These are phyloP conservation scores for Dispira simplex DNA, from an alignment of 192 early-diverging fungal genomes.

Conservation along the genomic window DNA sequence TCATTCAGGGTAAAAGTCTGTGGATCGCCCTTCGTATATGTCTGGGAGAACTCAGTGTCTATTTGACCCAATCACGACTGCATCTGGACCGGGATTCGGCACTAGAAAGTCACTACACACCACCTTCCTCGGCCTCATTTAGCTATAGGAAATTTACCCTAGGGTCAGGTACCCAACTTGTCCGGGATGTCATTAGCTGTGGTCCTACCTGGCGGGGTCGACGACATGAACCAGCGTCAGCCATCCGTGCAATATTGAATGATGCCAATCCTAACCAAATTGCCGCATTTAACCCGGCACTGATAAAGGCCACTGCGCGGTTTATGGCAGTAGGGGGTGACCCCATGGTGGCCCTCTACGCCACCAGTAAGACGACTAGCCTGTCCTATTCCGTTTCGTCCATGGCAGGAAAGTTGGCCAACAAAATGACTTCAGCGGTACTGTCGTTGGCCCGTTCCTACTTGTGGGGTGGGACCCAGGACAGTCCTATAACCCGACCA, in stretches of 20 bases:
- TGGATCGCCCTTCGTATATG: constrained; percentile 9
- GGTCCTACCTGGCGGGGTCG: constrained; percentile 8
- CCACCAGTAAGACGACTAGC: constrained; percentile 26
- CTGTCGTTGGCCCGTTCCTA: constrained; percentile 55
- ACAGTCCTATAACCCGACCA: neutral
- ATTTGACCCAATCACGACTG: neutral
- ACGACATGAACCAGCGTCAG: constrained; percentile 1
- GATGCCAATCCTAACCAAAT: neutral
- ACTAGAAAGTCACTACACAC: neutral
- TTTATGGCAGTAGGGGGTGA: constrained; percentile 37
- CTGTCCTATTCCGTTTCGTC: constrained; percentile 33
- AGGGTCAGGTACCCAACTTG: neutral
- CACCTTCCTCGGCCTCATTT: neutral
- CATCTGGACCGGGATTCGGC: neutral
- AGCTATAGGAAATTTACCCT: constrained; percentile 5
- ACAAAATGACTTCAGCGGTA: constrained; percentile 34
- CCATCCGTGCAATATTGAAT: neutral
- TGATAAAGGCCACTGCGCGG: constrained; percentile 26
- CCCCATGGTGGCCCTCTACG: constrained; percentile 39
- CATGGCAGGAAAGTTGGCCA: constrained; percentile 31
- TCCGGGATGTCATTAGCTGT: constrained; percentile 11
- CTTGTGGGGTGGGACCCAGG: constrained; percentile 19
- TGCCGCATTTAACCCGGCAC: neutral
- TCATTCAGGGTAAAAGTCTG: constrained; percentile 7
- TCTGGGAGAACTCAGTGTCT: neutral